Percentiles rank a stretch among this genome's conserved stretches.
Conservation (phyloP, 805 yeast species). For the Nakazawaea peltata region DNA sequence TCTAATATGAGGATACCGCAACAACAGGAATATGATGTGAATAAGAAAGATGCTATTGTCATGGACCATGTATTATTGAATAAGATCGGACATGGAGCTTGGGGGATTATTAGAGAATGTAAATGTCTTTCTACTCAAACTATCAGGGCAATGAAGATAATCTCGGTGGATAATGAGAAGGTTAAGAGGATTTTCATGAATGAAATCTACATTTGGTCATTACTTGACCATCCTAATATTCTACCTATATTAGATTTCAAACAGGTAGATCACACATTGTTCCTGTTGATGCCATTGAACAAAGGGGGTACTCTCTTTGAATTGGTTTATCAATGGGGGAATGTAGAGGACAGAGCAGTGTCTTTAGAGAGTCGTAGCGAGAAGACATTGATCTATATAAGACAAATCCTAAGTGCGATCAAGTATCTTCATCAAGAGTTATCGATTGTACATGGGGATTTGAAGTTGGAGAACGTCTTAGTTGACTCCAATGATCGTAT, state of each 20-base stretch:
- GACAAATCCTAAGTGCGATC: conserved; percentile 53
- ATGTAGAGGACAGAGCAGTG: conserved; percentile 22
- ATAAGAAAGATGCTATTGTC: conserved; percentile 63
- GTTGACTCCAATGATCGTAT: conserved; percentile 39
- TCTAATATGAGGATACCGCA: conserved; percentile 19
- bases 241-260: conserved; percentile 54
- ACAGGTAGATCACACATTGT: conserved; percentile 51
- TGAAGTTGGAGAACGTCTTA: conserved; percentile 75
- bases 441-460: conserved; percentile 73
- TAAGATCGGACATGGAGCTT: conserved; percentile 82
- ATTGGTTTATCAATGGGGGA: conserved; percentile 61
- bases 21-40: conserved; percentile 29
- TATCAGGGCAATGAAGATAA: conserved; percentile 21
- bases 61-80: conserved; percentile 57
- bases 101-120: conserved; percentile 81
- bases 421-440: conserved; percentile 52
- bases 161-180: conserved; percentile 27
- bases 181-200: conserved; percentile 54
- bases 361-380: conserved; percentile 25
- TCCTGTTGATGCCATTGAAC: conserved; percentile 62
- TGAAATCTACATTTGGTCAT: conserved; percentile 73
- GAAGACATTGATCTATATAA: conserved; percentile 27
- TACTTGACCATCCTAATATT: conserved; percentile 55
- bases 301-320: conserved; percentile 80
- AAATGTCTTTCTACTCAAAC: conserved; percentile 13